Conservation (phyloP, 2,329 filamentous ascomycete species). For the Cylindrodendrum hubeiense region DNA sequence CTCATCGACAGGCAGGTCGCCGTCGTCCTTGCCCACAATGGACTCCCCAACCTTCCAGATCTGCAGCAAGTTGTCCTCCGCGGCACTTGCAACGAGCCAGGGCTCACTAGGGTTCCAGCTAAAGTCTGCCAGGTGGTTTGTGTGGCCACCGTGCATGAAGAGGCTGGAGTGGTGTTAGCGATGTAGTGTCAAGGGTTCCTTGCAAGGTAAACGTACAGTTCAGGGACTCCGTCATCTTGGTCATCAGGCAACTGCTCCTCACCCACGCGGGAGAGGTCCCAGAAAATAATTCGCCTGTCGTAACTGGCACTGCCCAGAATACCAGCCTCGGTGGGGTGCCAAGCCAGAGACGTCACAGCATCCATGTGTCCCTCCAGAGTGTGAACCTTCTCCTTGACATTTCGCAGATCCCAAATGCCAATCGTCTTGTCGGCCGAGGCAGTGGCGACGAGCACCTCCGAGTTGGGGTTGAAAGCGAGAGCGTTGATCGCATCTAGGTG, state of each 20-base stretch:
- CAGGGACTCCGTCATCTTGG: constrained; percentile 92
- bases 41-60: constrained; percentile 91
- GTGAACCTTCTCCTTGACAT: constrained; percentile 90
- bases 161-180: constrained; percentile 64
- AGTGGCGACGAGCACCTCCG: constrained; percentile 91
- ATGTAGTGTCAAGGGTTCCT: constrained; percentile 20
- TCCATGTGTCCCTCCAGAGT: constrained; percentile 89
- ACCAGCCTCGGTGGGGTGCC: constrained; percentile 92
- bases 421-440: constrained; percentile 96
- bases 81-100: constrained; percentile 95
- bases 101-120: constrained; percentile 98
- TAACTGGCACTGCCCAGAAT: constrained; percentile 93
- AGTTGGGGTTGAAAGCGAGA: constrained; percentile 92
- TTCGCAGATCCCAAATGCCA: constrained; percentile 94
- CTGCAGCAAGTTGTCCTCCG: constrained; percentile 96
- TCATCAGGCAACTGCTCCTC: constrained; percentile 97
- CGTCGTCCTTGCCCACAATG: constrained; percentile 82
- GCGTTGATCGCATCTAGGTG: constrained; percentile 96
- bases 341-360: constrained; percentile 90
- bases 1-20: constrained; percentile 82
- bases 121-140: constrained; percentile 95
- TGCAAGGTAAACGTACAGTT: constrained; percentile 74
- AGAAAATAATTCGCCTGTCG: constrained; percentile 94
- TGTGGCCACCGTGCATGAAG: constrained; percentile 99
- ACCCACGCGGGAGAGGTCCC: constrained; percentile 92